phyloP scores from a whole-genome alignment of 2,329 filamentous ascomycete species.

The Endothia cerciana region DNA sequence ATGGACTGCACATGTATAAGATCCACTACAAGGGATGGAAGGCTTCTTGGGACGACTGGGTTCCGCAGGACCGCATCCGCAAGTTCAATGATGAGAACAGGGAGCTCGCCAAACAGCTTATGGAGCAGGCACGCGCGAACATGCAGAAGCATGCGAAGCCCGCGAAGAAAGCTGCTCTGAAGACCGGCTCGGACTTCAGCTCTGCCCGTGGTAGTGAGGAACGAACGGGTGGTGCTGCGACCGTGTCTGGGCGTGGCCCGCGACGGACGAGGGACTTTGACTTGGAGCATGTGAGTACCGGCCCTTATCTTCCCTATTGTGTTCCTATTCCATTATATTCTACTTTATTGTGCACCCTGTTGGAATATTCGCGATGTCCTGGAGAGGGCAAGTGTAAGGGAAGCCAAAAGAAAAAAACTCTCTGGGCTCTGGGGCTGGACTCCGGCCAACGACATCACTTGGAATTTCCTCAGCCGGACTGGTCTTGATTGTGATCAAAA shows the following conservation, averaged over 20 bases:
- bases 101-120: constrained; percentile 77
- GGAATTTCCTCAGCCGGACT: neutral
- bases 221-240: constrained; percentile 63
- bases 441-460: neutral
- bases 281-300: constrained; percentile 73
- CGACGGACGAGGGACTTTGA: constrained; percentile 80
- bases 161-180: constrained; percentile 50
- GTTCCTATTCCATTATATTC: neutral
- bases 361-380: neutral
- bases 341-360: constrained; percentile 15
- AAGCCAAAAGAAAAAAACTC: too few species aligned
- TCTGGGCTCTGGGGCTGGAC: constrained; percentile 4
- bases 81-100: constrained; percentile 96
- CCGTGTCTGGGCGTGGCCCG: constrained; percentile 67
- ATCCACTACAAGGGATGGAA: constrained; percentile 99
- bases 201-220: constrained; percentile 79
- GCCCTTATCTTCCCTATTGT: constrained; percentile 29
- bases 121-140: constrained; percentile 67
- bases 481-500: constrained; percentile 6
- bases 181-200: constrained; percentile 60
- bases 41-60: constrained; percentile 99
- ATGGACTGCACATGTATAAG: constrained; percentile 79
- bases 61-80: constrained; percentile 87
- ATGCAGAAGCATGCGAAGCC: constrained; percentile 51
- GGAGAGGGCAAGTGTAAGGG: neutral